These are phyloP conservation scores for Aspergillus sojae DNA, from an alignment of 2,329 filamentous ascomycete genomes.

Conservation along the genomic window DNA sequence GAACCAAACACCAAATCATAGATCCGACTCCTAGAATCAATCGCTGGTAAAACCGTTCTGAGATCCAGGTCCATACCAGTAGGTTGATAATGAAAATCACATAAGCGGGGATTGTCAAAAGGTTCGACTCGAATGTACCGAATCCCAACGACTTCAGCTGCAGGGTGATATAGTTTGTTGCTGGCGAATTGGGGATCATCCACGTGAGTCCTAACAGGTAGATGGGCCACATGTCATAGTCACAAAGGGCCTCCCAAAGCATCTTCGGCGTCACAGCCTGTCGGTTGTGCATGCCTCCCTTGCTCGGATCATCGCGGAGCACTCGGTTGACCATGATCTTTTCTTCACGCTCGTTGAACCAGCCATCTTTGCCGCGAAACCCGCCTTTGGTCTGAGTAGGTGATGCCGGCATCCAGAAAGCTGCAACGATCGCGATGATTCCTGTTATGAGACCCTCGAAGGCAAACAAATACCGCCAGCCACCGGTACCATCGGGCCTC, in stretches of 20 bases:
- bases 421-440: slow-evolving; percentile 58
- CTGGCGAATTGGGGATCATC: slow-evolving; percentile 43
- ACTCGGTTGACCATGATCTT: slow-evolving; percentile 70
- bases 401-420: slow-evolving; percentile 63
- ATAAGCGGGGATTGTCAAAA: slow-evolving; percentile 64
- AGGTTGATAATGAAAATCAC: slow-evolving; percentile 61
- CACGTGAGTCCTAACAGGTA: slow-evolving; percentile 53
- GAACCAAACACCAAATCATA: slow-evolving; percentile 56
- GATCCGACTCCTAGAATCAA: slow-evolving; percentile 57
- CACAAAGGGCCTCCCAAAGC: slow-evolving; percentile 53
- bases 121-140: slow-evolving; percentile 61
- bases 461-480: slow-evolving; percentile 49
- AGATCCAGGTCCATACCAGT: slow-evolving; percentile 56
- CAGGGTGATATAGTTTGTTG: slow-evolving; percentile 42
- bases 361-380: slow-evolving; percentile 64
- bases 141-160: slow-evolving; percentile 58
- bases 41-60: slow-evolving; percentile 59
- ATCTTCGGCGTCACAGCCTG: slow-evolving; percentile 54
- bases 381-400: slow-evolving; percentile 66
- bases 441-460: slow-evolving; percentile 53
- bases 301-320: slow-evolving; percentile 57
- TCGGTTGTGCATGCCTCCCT: slow-evolving; percentile 65
- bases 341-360: slow-evolving; percentile 70
- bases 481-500: slow-evolving; percentile 38
- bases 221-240: slow-evolving; percentile 62